Base-by-base conservation (phyloP, 169 alveolate genomes). In the Cryptosporidium baileyi region DNA sequence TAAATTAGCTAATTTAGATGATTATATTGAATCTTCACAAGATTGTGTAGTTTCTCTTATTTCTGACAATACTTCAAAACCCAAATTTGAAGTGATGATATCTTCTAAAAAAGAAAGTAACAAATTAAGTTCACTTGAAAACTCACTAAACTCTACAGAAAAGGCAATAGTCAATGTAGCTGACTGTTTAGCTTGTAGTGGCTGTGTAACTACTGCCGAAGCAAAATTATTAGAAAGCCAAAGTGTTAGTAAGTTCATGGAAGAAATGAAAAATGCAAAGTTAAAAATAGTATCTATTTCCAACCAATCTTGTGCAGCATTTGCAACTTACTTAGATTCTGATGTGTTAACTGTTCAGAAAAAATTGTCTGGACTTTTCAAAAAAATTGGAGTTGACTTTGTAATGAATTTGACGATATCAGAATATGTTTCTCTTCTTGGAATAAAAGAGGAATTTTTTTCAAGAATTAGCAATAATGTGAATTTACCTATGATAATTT, bases 181-280 rank as follows among this genome's bases (percentile, higher is more conserved):
- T 52, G 98, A 96, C 88, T 96, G 98, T 67, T 82, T 96, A 17
- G 96, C 97, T 11, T 96, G 98, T 85, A 94, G 94, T 60, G 98
- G 98, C 11, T 96, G 98, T 80, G 96, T 96, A 9, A 96, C 98
- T 6, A 90, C 98, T 17, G 96, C 97, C 15, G 98, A 96, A 89
- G 82, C 96, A 15, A 93, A 94, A 13, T 74, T 96, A 32, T 88
- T 94, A 36, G 82, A 92, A 40, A 85, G 93, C 65, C 96, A 94
- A 30, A 91, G 95, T 36, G 80, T 91, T 34, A 91, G 90, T 13
- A 94, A 93, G 60, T 93, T 94, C 74, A 63, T 90, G 80, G 80
- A 80, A 17, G 47, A 88, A 62, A 63, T 92, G 38, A 63, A 63
- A 38, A 60, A 63, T 47, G 80, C 63, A 52, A 80, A 91, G 30